phyloP scores from a whole-genome alignment of 2,329 filamentous ascomycete genomes.

The Macroventuria anomochaeta region DNA sequence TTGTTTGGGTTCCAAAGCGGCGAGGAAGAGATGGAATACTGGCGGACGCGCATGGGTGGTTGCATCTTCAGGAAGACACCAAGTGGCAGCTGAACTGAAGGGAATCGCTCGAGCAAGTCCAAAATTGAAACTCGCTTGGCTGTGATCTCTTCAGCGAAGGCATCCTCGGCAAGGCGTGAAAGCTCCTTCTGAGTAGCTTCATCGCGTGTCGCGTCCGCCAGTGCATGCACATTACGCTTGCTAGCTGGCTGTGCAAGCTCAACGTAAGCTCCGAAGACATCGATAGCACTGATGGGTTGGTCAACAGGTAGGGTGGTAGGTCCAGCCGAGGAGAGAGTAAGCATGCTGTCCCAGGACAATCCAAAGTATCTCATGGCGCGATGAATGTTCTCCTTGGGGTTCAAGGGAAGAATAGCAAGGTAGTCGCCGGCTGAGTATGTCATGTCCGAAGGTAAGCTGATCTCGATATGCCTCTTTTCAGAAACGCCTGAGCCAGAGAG shows the following conservation, averaged over 20 bases:
- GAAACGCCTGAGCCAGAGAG: constrained; percentile 36
- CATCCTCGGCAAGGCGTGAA: constrained; percentile 53
- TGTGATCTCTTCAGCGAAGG: constrained; percentile 48
- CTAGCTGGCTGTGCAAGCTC: constrained; percentile 77
- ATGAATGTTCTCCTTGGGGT: constrained; percentile 66
- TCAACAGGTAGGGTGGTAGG: constrained; percentile 71
- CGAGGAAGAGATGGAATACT: constrained; percentile 81
- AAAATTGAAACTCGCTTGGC: constrained; percentile 68
- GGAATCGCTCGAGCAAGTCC: constrained; percentile 71
- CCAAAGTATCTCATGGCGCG: constrained; percentile 70
- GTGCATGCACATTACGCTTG: constrained; percentile 63
- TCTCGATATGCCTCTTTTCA: constrained; percentile 52
- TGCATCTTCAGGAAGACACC: constrained; percentile 73
- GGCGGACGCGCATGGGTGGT: constrained; percentile 77
- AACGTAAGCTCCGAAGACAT: constrained; percentile 72
- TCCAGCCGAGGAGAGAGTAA: constrained; percentile 66
- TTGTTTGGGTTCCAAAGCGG: constrained; percentile 65
- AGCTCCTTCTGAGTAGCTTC: constrained; percentile 59
- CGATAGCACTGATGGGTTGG: constrained; percentile 65
- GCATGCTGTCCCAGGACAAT: constrained; percentile 71
- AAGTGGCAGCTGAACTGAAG: constrained; percentile 65
- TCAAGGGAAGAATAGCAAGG: constrained; percentile 74
- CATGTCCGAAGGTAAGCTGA: constrained; percentile 55
- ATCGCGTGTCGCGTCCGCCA: constrained; percentile 60
- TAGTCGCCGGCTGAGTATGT: constrained; percentile 78